Evolutionary conservation across 1,284 basidiomycete genomes (phyloP).

Genomic region (Tetrapyrgos nigripes): DNA sequence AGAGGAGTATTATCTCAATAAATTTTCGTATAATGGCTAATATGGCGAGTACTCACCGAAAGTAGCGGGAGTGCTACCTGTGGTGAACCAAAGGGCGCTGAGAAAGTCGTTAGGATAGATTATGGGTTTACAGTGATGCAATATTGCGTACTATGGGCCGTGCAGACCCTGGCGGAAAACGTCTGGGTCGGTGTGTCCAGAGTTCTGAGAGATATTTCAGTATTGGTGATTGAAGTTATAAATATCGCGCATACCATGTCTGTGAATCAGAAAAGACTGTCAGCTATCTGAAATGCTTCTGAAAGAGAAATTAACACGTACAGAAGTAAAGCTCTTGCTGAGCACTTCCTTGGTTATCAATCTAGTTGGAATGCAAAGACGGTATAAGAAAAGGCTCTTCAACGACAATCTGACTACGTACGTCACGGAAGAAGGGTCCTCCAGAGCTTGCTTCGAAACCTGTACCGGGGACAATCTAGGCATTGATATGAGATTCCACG

Average conservation of each 20-base stretch:
- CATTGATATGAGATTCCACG: background rate
- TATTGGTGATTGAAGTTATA: background rate
- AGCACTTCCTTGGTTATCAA: constrained; percentile 19
- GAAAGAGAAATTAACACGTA: constrained; percentile 21
- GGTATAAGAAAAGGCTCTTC: too few relatives aligned
- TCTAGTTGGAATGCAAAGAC: background rate
- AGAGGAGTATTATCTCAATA: background rate
- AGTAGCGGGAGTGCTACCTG: constrained; percentile 33
- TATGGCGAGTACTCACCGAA: constrained; percentile 24
- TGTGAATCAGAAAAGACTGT: constrained; percentile 2
- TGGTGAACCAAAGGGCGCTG: constrained; percentile 40
- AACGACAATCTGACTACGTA: constrained; percentile 36
- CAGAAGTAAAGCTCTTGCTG: constrained; percentile 42
- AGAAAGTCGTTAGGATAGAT: background rate
- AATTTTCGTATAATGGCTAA: background rate
- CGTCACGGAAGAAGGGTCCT: constrained; percentile 47
- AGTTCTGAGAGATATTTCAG: constrained; percentile 27
- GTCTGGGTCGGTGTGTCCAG: constrained; percentile 42
- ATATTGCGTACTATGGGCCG: constrained; percentile 35
- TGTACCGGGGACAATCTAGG: constrained; percentile 41
- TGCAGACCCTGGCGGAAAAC: constrained; percentile 38
- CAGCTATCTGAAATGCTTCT: background rate
- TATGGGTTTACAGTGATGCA: background rate
- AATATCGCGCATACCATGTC: constrained; percentile 29
- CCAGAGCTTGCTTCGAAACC: constrained; percentile 49